A percentile compares a stretch with the other conserved stretches of the same genome.
Conservation (phyloP, 2,329 filamentous ascomycete genomes). For the Grosmannia clavigera region DNA sequence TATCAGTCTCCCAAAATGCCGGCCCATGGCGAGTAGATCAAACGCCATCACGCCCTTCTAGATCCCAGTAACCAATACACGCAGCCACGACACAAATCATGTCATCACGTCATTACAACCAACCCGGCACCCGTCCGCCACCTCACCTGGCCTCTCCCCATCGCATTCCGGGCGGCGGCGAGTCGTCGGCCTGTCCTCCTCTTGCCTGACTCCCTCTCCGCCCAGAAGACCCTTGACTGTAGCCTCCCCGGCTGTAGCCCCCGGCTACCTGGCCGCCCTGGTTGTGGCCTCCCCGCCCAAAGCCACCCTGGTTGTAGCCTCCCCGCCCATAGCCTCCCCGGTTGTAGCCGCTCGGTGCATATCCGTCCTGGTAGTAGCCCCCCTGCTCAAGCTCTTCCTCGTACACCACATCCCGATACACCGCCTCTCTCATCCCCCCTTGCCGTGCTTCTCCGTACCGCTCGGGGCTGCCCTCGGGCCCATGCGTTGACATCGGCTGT, state of each 20-base stretch:
- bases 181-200: background rate
- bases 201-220: background rate
- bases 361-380: background rate
- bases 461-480: conserved; percentile 3
- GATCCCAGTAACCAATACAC: background rate
- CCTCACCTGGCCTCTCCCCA: background rate
- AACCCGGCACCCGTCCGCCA: background rate
- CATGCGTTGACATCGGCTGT: conserved; percentile 17
- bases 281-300: background rate
- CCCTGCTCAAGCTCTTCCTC: background rate
- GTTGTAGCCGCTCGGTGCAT: background rate
- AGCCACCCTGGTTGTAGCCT: background rate
- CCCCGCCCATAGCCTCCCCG: background rate
- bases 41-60: background rate
- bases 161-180: background rate
- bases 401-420: background rate
- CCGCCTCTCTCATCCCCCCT: background rate
- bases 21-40: background rate
- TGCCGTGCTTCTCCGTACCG: conserved; percentile 4
- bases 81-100: background rate
- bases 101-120: background rate
- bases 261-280: background rate
- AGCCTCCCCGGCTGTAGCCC: background rate
- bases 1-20: background rate
- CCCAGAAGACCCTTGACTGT: background rate